Evolutionary conservation across 83 land plant species (phyloP).

Genomic region (Picea mariana): DNA sequence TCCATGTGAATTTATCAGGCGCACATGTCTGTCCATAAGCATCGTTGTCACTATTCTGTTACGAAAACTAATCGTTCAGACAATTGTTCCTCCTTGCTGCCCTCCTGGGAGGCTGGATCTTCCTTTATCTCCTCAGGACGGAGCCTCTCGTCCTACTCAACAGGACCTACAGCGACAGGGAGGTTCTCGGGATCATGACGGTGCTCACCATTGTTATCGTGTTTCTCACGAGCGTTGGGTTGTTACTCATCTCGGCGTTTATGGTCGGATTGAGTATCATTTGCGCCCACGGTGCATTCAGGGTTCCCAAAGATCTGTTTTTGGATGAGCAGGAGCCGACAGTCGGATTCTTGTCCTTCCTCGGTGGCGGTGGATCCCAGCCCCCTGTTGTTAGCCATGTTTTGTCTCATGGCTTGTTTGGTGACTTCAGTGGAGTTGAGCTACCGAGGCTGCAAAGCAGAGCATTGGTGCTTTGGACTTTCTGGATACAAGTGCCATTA

Average conservation of each 20-base stretch:
- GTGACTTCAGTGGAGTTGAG: too few relatives aligned
- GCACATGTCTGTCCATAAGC: too few relatives aligned
- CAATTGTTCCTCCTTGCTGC: slow-evolving; percentile 61
- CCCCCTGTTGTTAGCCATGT: too few relatives aligned
- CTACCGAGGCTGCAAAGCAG: too few relatives aligned
- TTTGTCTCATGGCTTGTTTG: too few relatives aligned
- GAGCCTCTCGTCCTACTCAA: slow-evolving; percentile 67
- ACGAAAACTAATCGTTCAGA: too few relatives aligned
- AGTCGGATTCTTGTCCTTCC: slow-evolving; percentile 68
- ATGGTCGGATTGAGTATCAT: slow-evolving; percentile 55
- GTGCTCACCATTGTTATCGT: slow-evolving; percentile 51
- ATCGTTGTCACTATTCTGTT: too few relatives aligned
- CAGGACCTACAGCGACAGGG: slow-evolving; percentile 65
- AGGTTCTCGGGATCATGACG: slow-evolving; percentile 49
- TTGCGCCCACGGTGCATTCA: slow-evolving; percentile 66
- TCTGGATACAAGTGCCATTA: too few relatives aligned
- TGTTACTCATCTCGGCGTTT: slow-evolving; percentile 76
- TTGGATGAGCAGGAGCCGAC: slow-evolving; percentile 69
- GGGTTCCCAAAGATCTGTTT: slow-evolving; percentile 86
- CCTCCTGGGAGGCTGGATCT: slow-evolving; percentile 71
- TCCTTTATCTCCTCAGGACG: slow-evolving; percentile 74
- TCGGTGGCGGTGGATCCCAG: slow-evolving; percentile 20
- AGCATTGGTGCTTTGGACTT: too few relatives aligned
- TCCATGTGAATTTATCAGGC: too few relatives aligned
- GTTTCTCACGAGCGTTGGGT: slow-evolving; percentile 84